A percentile compares a stretch with the other conserved stretches of the same genome.
phyloP scores from a whole-genome alignment of 164 flowering plant genomes.

The Brasenia schreberi region DNA sequence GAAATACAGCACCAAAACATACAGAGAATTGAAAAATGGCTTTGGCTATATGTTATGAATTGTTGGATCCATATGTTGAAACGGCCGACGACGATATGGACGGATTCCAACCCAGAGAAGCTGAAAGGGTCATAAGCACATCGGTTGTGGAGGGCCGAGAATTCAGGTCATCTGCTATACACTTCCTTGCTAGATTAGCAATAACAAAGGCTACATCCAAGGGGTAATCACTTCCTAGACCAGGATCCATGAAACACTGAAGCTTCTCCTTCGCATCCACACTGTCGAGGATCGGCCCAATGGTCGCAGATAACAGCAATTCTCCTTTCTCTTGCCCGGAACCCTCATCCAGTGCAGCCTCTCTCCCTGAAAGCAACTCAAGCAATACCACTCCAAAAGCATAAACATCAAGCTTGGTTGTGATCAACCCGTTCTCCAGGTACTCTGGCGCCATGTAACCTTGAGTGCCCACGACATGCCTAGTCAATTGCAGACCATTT shows the following conservation, averaged over 20 bases:
- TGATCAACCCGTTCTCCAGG: slow-evolving; percentile 45
- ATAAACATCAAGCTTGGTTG: slow-evolving; percentile 59
- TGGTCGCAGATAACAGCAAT: slow-evolving; percentile 1
- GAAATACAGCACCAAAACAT: too few species aligned
- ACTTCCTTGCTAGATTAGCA: neutral
- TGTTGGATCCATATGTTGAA: neutral
- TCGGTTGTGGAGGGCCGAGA: slow-evolving; percentile 4
- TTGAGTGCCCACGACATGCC: slow-evolving; percentile 56
- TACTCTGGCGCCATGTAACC: slow-evolving; percentile 77
- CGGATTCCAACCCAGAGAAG: neutral
- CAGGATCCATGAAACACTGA: slow-evolving; percentile 7
- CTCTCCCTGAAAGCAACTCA: slow-evolving; percentile 37
- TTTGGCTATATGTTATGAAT: too few species aligned
- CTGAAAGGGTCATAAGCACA: slow-evolving; percentile 2
- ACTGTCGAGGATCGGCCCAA: neutral
- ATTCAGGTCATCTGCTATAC: slow-evolving; percentile 1
- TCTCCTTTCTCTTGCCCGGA: slow-evolving; percentile 1
- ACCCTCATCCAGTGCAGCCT: too few species aligned
- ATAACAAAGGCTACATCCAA: slow-evolving; percentile 1
- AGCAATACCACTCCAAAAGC: slow-evolving; percentile 55
- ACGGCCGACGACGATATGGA: neutral
- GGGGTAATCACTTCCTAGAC: slow-evolving; percentile 4
- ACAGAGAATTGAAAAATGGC: too few species aligned
- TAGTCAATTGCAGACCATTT: slow-evolving; percentile 30
- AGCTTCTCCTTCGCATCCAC: neutral